A percentile compares a stretch with the other conserved stretches of the same genome.
These are phyloP conservation scores for Arthrobotrys iridis DNA, from an alignment of 2,329 filamentous ascomycete genomes.

Conservation along the genomic window DNA sequence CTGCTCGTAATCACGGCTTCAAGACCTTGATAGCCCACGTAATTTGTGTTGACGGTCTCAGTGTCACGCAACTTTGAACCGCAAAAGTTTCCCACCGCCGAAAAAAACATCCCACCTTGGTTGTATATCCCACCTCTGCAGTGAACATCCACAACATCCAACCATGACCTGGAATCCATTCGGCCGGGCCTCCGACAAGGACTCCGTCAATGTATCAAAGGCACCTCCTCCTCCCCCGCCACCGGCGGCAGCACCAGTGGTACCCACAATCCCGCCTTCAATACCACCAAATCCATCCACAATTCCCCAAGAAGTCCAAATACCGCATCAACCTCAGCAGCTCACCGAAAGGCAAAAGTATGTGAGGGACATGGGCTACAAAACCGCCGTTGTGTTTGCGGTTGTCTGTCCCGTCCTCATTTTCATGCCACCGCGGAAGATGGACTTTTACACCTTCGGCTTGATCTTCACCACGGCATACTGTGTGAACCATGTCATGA, in stretches of 20 bases:
- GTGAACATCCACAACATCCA: background rate
- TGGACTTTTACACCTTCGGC: conserved; percentile 63
- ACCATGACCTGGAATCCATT: conserved; percentile 17
- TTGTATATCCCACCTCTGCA: background rate
- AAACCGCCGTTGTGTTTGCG: conserved; percentile 65
- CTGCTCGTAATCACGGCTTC: too few species aligned
- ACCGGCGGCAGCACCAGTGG: background rate
- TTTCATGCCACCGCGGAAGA: conserved; percentile 70
- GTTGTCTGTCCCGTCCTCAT: conserved; percentile 68
- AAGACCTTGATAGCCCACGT: too few species aligned
- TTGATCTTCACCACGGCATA: conserved; percentile 19
- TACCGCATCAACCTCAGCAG: background rate
- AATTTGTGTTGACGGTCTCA: conserved; percentile 9
- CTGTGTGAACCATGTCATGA: conserved; percentile 29
- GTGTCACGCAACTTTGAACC: background rate
- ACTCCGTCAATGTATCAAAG: conserved; percentile 1
- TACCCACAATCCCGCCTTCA: background rate
- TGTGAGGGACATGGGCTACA: conserved; percentile 61
- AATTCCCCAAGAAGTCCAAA: background rate
- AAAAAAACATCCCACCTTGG: background rate
- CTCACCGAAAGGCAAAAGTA: conserved; percentile 50
- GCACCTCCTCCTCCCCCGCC: conserved; percentile 3
- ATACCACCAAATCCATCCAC: conserved; percentile 11
- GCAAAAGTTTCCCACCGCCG: conserved; percentile 13
- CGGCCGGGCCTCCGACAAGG: conserved; percentile 27